phyloP scores from a whole-genome alignment of 1,139 yeast genomes.

The Geotrichum fermentans region DNA sequence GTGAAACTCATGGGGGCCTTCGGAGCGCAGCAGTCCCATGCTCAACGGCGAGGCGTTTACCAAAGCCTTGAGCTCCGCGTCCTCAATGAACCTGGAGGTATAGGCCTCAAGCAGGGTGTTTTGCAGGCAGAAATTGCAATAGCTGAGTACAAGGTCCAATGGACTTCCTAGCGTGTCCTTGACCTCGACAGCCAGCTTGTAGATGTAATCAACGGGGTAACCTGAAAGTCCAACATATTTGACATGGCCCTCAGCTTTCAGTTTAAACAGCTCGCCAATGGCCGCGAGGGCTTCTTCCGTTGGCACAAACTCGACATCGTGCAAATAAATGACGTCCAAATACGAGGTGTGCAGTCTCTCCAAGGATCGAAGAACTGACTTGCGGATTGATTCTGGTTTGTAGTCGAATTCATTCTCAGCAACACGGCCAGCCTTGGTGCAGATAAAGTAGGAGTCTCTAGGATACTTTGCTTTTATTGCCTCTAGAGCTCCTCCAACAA shows the following conservation, averaged over 20 bases:
- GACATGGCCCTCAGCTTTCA: conserved; percentile 63
- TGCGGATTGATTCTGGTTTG: conserved; percentile 52
- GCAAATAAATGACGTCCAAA: conserved; percentile 77
- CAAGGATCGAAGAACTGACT: conserved; percentile 62
- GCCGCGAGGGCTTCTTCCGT: conserved; percentile 57
- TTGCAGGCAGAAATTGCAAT: conserved; percentile 80
- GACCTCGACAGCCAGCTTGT: conserved; percentile 40
- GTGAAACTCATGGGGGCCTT: conserved; percentile 68
- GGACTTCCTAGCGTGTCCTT: conserved; percentile 41
- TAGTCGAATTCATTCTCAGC: conserved; percentile 69
- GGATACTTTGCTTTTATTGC: conserved; percentile 44
- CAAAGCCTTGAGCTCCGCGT: conserved; percentile 54
- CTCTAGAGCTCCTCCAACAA: conserved; percentile 63
- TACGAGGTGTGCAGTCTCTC: conserved; percentile 59
- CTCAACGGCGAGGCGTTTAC: conserved; percentile 81
- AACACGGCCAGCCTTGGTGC: conserved; percentile 85
- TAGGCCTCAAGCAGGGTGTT: conserved; percentile 54
- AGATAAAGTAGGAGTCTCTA: conserved; percentile 62
- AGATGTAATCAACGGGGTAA: conserved; percentile 69
- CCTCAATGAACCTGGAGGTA: conserved; percentile 46
- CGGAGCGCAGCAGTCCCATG: conserved; percentile 76
- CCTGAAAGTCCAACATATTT: conserved; percentile 77
- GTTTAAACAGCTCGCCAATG: conserved; percentile 49
- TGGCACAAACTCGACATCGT: conserved; percentile 79
- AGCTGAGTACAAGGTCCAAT: conserved; percentile 71